Evolutionary conservation across 2,329 filamentous ascomycete species (phyloP).

Genomic region (Plectosphaerella sp.): DNA sequence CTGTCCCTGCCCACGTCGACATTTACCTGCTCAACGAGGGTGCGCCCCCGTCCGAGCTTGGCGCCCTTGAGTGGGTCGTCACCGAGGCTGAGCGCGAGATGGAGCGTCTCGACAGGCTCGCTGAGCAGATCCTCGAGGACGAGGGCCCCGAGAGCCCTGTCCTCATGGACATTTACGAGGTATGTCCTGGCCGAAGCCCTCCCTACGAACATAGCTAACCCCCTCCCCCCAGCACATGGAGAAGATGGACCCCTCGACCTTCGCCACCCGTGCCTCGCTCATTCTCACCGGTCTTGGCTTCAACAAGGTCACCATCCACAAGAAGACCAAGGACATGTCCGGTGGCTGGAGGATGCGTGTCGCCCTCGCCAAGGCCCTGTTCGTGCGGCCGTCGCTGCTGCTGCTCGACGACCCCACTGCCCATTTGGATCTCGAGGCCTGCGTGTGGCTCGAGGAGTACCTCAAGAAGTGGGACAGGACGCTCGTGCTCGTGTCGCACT

Average conservation of each 20-base stretch:
- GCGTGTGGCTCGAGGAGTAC: conserved; percentile 99
- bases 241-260: conserved; percentile 97
- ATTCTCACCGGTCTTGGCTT: conserved; percentile 98
- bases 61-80: conserved; percentile 96
- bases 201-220: background rate
- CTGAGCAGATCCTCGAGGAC: conserved; percentile 86
- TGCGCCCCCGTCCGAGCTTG: conserved; percentile 81
- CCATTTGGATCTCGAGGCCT: conserved; percentile 98
- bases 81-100: conserved; percentile 91
- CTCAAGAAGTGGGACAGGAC: conserved; percentile 99
- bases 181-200: conserved; percentile 39
- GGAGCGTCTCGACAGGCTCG: conserved; percentile 80
- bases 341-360: conserved; percentile 99
- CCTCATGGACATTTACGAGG: conserved; percentile 92
- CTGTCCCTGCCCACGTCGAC: conserved; percentile 93
- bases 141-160: conserved; percentile 88
- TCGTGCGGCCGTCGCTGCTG: conserved; percentile 94
- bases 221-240: conserved; percentile 75
- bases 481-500: conserved; percentile 93
- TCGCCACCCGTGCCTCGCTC: conserved; percentile 89
- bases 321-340: conserved; percentile 99
- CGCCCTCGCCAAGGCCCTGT: conserved; percentile 92
- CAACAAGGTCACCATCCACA: conserved; percentile 96
- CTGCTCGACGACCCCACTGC: conserved; percentile 97
- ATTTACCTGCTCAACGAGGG: conserved; percentile 98